Percentiles rank a stretch among this genome's conserved stretches.
These are phyloP conservation scores for Lactarius tabidus DNA, from an alignment of 768 basidiomycete species.

Conservation along the genomic window DNA sequence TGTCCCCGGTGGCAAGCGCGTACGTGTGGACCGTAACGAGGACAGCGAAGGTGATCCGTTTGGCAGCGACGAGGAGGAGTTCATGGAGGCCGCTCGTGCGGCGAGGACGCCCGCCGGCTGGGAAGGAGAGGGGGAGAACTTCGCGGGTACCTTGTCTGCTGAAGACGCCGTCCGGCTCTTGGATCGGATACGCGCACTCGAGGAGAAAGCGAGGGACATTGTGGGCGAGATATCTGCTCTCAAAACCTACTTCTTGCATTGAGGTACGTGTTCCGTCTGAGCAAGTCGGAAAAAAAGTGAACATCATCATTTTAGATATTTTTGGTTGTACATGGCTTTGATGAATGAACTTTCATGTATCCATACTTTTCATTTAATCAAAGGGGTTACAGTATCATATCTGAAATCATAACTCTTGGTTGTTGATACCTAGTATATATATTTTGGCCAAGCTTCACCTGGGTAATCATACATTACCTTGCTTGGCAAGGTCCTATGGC, in stretches of 20 bases:
- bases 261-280: slow-evolving; percentile 7
- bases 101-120: slow-evolving; percentile 10
- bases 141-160: slow-evolving; percentile 9
- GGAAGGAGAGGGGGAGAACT: slow-evolving; percentile 16
- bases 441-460: background rate
- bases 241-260: slow-evolving; percentile 22
- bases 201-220: slow-evolving; percentile 23
- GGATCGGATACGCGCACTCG: slow-evolving; percentile 20
- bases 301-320: background rate
- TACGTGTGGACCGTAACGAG: slow-evolving; percentile 18
- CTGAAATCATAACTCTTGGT: background rate
- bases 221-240: slow-evolving; percentile 24
- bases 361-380: slow-evolving; percentile 22
- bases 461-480: too few species aligned
- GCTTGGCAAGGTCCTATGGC: background rate
- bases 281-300: background rate
- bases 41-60: slow-evolving; percentile 23
- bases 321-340: slow-evolving; percentile 19
- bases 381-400: slow-evolving; percentile 13
- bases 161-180: slow-evolving; percentile 18
- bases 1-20: slow-evolving; percentile 6
- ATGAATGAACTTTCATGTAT: slow-evolving; percentile 23
- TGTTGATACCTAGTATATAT: background rate
- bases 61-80: slow-evolving; percentile 21
- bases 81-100: slow-evolving; percentile 23